Percentiles rank a stretch among this genome's conserved stretches.
Evolutionary conservation across 768 basidiomycete species (phyloP).

Genomic region (Suillus luteus): DNA sequence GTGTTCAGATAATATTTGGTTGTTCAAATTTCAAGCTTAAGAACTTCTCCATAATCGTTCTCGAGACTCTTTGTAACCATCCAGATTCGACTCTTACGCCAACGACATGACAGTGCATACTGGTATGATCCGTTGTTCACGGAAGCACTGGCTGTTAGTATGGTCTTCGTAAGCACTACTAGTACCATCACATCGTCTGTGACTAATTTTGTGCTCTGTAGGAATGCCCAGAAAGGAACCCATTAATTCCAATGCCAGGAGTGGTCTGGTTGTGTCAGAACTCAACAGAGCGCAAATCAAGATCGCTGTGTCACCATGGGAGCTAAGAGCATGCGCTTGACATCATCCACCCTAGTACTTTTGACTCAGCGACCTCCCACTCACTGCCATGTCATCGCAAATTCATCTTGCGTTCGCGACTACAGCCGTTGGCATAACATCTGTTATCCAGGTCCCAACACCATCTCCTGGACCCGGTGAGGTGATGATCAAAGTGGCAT

Average conservation of each 20-base stretch:
- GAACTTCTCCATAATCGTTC: not conserved
- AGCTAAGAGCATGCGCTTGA: not conserved
- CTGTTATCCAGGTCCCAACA: slow-evolving; percentile 40
- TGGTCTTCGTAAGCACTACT: not conserved
- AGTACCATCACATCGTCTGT: not conserved
- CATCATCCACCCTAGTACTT: not conserved
- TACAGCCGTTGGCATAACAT: slow-evolving; percentile 36
- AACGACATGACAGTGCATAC: not conserved
- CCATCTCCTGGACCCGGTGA: slow-evolving; percentile 37
- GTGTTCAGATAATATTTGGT: no score
- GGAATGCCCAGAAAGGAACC: not conserved
- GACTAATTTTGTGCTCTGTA: not conserved
- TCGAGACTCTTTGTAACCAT: not conserved
- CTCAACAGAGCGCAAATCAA: not conserved
- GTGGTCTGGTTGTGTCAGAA: not conserved
- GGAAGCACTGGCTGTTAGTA: not conserved
- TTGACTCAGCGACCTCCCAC: not conserved
- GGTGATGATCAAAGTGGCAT: slow-evolving; percentile 44
- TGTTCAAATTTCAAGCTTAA: not conserved
- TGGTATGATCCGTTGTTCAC: not conserved
- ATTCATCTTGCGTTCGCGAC: slow-evolving; percentile 47
- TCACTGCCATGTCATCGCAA: slow-evolving; percentile 7
- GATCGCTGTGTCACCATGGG: not conserved
- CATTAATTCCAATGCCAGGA: not conserved
- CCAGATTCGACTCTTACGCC: not conserved